phyloP scores from a whole-genome alignment of 306 rosid species.

The Morella rubra region DNA sequence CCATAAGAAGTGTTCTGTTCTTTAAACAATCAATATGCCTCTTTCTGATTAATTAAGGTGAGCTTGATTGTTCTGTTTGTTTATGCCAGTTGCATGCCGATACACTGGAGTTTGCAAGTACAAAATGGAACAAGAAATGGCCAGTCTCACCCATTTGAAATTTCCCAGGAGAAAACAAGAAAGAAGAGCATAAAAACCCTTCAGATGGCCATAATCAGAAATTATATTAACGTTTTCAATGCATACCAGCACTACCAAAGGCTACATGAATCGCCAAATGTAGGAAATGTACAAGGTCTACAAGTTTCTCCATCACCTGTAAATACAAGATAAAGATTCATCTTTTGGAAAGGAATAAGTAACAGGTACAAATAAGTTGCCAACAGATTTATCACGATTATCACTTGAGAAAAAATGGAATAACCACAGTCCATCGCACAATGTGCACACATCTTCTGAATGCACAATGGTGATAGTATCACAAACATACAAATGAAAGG shows the following conservation, averaged over 20 bases:
- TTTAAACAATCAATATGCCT: background rate
- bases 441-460: constrained; percentile 13
- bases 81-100: background rate
- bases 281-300: constrained; percentile 74
- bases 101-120: background rate
- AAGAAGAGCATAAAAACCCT: background rate
- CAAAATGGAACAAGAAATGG: background rate
- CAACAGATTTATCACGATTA: constrained; percentile 7
- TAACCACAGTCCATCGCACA: constrained; percentile 9
- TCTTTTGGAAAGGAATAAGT: constrained; percentile 8
- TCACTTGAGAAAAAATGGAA: background rate
- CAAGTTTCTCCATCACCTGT: constrained; percentile 97
- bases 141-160: background rate
- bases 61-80: background rate
- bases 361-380: constrained; percentile 16
- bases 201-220: constrained; percentile 24
- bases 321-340: constrained; percentile 36
- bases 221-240: constrained; percentile 28
- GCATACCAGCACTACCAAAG: constrained; percentile 89
- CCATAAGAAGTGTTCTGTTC: background rate
- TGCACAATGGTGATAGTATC: constrained; percentile 15
- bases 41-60: background rate
- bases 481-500: constrained; percentile 5
- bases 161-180: constrained; percentile 12
- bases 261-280: constrained; percentile 91